Percentiles rank a stretch among this genome's conserved stretches.
Evolutionary conservation across 768 basidiomycete species (phyloP).

Genomic region (Lepiota brunneoincarnata): DNA sequence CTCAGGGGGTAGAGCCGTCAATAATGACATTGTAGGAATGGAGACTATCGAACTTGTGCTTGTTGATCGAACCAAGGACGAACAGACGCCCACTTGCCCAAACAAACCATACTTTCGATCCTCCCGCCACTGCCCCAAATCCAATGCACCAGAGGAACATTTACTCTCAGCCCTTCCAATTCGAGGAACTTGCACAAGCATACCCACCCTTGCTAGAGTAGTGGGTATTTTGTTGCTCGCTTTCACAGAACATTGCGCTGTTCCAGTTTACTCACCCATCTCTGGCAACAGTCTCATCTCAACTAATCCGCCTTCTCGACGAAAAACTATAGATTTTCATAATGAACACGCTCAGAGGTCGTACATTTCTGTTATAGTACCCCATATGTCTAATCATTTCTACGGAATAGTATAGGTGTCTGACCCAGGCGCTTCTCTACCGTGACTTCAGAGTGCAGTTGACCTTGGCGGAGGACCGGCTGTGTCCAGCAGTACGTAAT

Average conservation of each 20-base stretch:
- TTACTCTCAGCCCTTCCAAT: slow-evolving; percentile 3
- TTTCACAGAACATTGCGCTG: no score
- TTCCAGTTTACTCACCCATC: not conserved
- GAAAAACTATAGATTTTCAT: slow-evolving; percentile 68
- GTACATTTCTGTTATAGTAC: not conserved
- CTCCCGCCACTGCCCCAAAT: not conserved
- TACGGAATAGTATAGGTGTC: slow-evolving; percentile 43
- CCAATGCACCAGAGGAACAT: slow-evolving; percentile 11
- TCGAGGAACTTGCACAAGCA: slow-evolving; percentile 6
- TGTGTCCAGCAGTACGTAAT: slow-evolving; percentile 81
- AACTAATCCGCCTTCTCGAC: slow-evolving; percentile 1
- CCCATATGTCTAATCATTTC: slow-evolving; percentile 5
- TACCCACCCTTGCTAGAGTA: slow-evolving; percentile 8
- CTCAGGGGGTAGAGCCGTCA: slow-evolving; percentile 4
- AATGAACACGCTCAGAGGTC: slow-evolving; percentile 70
- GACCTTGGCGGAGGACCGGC: slow-evolving; percentile 60
- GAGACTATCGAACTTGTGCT: not conserved
- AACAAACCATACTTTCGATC: slow-evolving; percentile 6
- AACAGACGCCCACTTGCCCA: slow-evolving; percentile 8
- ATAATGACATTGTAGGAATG: not conserved
- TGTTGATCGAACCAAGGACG: slow-evolving; percentile 8
- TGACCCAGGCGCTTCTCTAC: slow-evolving; percentile 77
- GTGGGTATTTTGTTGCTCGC: not conserved
- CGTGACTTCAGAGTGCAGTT: slow-evolving; percentile 71
- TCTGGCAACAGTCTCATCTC: slow-evolving; percentile 7